Evolutionary conservation across 352 stramenopile genomes (phyloP).

Genomic region (Phytophthora nicotianae): DNA sequence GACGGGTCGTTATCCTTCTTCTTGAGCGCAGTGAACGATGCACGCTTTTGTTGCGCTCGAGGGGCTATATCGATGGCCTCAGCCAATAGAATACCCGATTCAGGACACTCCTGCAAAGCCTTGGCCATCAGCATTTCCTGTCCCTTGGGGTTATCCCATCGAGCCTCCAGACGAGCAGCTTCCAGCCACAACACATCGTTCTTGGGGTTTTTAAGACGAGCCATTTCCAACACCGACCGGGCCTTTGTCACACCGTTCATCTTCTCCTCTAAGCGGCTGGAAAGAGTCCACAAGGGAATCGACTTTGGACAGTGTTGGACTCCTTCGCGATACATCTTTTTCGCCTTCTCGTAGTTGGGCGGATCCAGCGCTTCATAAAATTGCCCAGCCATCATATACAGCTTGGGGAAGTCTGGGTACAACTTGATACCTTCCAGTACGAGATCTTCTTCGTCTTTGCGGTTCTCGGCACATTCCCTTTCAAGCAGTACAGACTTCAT

Average conservation of each 20-base stretch:
- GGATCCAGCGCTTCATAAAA: slow-evolving; percentile 76
- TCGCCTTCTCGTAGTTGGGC: slow-evolving; percentile 72
- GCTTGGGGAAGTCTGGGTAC: slow-evolving; percentile 94
- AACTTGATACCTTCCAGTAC: slow-evolving; percentile 90
- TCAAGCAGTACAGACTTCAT: slow-evolving; percentile 99
- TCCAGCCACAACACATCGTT: slow-evolving; percentile 96
- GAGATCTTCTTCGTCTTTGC: slow-evolving; percentile 78
- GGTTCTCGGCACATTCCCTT: slow-evolving; percentile 76
- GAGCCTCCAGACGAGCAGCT: slow-evolving; percentile 93
- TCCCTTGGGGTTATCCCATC: slow-evolving; percentile 92
- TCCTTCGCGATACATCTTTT: slow-evolving; percentile 93
- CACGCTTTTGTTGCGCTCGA: slow-evolving; percentile 95
- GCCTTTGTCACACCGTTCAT: slow-evolving; percentile 94
- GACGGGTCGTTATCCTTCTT: slow-evolving; percentile 96
- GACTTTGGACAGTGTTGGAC: slow-evolving; percentile 93
- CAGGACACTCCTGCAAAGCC: slow-evolving; percentile 96
- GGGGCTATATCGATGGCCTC: slow-evolving; percentile 96
- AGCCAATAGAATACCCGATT: slow-evolving; percentile 94
- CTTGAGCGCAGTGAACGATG: slow-evolving; percentile 96
- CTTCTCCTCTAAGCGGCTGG: slow-evolving; percentile 94
- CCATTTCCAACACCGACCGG: slow-evolving; percentile 96
- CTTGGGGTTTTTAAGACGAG: slow-evolving; percentile 95
- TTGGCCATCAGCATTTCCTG: slow-evolving; percentile 97
- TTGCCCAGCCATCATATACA: slow-evolving; percentile 99
- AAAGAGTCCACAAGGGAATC: slow-evolving; percentile 94